Percentiles rank a stretch among this genome's conserved stretches.
phyloP scores from a whole-genome alignment of 805 yeast genomes.

The Kuraishia ogatae region DNA sequence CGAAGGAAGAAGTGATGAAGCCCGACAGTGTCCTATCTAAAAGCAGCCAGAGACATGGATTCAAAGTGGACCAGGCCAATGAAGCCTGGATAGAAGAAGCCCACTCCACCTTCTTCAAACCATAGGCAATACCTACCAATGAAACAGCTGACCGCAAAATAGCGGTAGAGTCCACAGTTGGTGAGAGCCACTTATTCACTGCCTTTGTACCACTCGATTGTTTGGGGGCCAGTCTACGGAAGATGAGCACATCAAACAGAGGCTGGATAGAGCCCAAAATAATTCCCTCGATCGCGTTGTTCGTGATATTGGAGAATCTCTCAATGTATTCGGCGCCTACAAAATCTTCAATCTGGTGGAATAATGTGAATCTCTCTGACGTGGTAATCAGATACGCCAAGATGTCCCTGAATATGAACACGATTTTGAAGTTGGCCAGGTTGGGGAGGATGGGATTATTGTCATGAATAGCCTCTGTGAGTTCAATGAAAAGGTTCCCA shows the following conservation, averaged over 20 bases:
- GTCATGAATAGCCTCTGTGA: conserved; percentile 42
- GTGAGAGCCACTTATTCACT: background rate
- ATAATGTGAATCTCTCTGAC: background rate
- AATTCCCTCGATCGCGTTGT: conserved; percentile 42
- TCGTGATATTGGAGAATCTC: conserved; percentile 23
- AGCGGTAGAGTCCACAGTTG: conserved; percentile 9
- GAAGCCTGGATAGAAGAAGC: conserved; percentile 55
- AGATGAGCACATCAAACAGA: conserved; percentile 18
- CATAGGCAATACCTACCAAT: conserved; percentile 62
- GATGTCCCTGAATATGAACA: conserved; percentile 5
- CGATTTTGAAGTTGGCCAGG: conserved; percentile 13
- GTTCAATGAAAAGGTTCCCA: conserved; percentile 45
- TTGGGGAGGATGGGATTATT: conserved; percentile 16
- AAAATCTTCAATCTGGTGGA: background rate
- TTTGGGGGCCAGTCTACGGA: conserved; percentile 6
- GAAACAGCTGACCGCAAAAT: conserved; percentile 42
- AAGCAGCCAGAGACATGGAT: conserved; percentile 58
- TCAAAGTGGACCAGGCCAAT: conserved; percentile 51
- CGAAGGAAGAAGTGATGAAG: conserved; percentile 28
- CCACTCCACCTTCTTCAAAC: conserved; percentile 66
- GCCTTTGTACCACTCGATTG: background rate
- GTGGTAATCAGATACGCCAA: background rate
- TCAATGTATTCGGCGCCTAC: background rate
- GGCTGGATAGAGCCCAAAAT: conserved; percentile 52
- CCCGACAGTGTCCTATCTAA: conserved; percentile 54